Conservation (phyloP, 2,329 filamentous ascomycete species). For the Xylariaceae sp. region DNA sequence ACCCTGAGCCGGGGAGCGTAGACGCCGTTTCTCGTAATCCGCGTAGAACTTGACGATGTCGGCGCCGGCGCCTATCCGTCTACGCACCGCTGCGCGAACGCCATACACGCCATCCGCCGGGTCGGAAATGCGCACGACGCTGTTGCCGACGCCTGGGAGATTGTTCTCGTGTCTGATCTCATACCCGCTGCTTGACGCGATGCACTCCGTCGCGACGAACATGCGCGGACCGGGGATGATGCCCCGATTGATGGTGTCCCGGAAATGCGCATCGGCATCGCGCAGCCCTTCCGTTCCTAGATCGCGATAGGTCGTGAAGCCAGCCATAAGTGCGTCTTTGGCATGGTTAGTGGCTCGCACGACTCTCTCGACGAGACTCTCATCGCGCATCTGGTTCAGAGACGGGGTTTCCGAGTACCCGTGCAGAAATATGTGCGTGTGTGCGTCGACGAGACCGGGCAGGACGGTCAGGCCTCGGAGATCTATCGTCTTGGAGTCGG, state of each 20-base stretch:
- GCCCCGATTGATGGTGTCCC: constrained; percentile 50
- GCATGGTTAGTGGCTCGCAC: constrained; percentile 50
- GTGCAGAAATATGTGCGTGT: constrained; percentile 53
- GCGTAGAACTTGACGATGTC: constrained; percentile 49
- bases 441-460: constrained; percentile 49
- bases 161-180: constrained; percentile 44
- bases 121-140: constrained; percentile 37
- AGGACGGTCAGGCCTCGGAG: constrained; percentile 48
- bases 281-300: constrained; percentile 48
- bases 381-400: constrained; percentile 49
- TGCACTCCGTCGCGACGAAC: constrained; percentile 48
- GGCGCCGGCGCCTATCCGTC: constrained; percentile 43
- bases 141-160: constrained; percentile 26
- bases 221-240: constrained; percentile 49
- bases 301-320: constrained; percentile 55
- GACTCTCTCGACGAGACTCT: constrained; percentile 51
- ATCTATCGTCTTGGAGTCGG: constrained; percentile 36
- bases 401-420: constrained; percentile 35
- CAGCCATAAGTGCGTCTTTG: constrained; percentile 47
- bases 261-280: constrained; percentile 45
- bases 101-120: constrained; percentile 43
- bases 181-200: constrained; percentile 47
- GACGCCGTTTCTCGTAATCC: constrained; percentile 41
- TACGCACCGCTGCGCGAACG: constrained; percentile 41
- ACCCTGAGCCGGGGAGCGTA: constrained; percentile 36